These are phyloP conservation scores for Evernia prunastri DNA, from an alignment of 495 filamentous ascomycete species.

Conservation along the genomic window DNA sequence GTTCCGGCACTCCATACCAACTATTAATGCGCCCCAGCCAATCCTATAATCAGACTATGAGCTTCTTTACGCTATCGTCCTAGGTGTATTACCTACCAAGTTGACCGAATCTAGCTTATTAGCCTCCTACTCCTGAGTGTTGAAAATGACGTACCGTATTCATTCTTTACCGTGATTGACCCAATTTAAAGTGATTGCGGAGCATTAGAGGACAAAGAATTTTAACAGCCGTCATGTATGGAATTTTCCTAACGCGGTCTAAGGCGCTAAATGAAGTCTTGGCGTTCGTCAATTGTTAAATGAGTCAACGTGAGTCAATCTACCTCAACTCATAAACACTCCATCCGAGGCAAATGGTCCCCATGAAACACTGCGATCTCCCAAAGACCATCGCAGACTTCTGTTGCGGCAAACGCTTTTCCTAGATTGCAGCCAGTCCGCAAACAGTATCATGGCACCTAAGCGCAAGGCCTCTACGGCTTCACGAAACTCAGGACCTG, in stretches of 20 bases:
- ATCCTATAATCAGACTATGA: conserved; percentile 45
- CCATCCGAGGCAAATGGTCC: neutral
- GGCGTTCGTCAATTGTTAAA: neutral
- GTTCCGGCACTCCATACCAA: conserved; percentile 48
- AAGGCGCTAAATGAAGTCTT: neutral
- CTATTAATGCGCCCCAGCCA: conserved; percentile 80
- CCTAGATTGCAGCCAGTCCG: neutral
- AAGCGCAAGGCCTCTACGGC: conserved; percentile 71
- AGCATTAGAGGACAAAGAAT: neutral
- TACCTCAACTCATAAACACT: neutral
- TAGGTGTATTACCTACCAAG: conserved; percentile 39
- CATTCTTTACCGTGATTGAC: conserved; percentile 27
- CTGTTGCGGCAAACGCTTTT: neutral
- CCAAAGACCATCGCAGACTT: neutral
- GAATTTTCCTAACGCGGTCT: neutral
- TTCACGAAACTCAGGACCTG: conserved; percentile 47
- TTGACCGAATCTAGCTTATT: conserved; percentile 43
- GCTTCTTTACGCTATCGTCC: neutral
- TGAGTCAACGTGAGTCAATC: neutral
- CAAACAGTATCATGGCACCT: conserved; percentile 53
- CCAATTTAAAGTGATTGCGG: neutral
- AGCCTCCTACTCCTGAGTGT: neutral
- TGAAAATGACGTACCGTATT: conserved; percentile 37
- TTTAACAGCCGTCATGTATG: neutral
- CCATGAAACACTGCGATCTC: neutral